These are phyloP conservation scores for Pythium sp. DNA, from an alignment of 352 stramenopile species.

Conservation along the genomic window DNA sequence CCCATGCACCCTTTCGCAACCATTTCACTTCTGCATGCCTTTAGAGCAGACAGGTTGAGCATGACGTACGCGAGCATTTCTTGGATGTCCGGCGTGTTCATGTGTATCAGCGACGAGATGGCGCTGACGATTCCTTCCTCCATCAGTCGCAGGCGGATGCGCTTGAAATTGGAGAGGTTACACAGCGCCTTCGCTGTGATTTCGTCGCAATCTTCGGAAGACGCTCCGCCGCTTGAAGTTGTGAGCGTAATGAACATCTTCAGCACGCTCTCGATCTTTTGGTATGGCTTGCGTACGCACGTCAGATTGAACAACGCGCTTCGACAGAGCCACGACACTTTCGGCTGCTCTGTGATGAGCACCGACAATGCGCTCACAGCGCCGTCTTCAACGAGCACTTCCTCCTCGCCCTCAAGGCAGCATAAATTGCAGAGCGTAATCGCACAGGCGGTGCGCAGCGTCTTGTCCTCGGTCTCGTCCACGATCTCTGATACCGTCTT, in stretches of 20 bases:
- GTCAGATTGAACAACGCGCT: constrained; percentile 89
- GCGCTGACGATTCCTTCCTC: constrained; percentile 87
- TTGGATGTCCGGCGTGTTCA: constrained; percentile 40
- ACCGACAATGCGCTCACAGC: constrained; percentile 75
- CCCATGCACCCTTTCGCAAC: constrained; percentile 70
- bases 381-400: constrained; percentile 74
- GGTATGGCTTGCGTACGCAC: constrained; percentile 80
- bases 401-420: constrained; percentile 74
- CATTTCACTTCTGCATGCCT: constrained; percentile 62
- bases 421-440: constrained; percentile 88
- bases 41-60: constrained; percentile 63
- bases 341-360: constrained; percentile 76
- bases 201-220: constrained; percentile 41
- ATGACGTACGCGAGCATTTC: constrained; percentile 68
- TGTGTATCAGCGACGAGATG: constrained; percentile 58
- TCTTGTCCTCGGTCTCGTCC: constrained; percentile 58
- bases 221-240: constrained; percentile 32
- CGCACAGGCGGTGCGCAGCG: constrained; percentile 73
- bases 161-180: constrained; percentile 88
- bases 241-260: constrained; percentile 72
- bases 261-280: constrained; percentile 84
- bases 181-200: constrained; percentile 78
- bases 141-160: constrained; percentile 75
- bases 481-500: constrained; percentile 76
- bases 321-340: constrained; percentile 63